Evolutionary conservation across 805 yeast genomes (phyloP).

Genomic region (Isabelozyma rhagii): DNA sequence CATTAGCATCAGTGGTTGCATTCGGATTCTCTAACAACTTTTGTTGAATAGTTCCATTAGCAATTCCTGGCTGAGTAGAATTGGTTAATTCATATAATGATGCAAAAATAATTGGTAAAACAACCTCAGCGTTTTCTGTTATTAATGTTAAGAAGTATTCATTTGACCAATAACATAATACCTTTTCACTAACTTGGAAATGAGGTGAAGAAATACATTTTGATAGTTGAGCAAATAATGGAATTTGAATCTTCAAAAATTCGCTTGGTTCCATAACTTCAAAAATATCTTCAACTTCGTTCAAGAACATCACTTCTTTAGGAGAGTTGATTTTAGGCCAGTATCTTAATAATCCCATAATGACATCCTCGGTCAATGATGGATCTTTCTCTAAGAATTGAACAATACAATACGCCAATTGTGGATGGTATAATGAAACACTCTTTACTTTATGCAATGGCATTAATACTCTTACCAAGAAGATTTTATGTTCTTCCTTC

Average conservation of each 20-base stretch:
- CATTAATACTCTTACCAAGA: constrained; percentile 77
- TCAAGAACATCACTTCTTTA: constrained; percentile 92
- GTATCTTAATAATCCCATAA: constrained; percentile 85
- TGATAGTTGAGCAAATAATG: constrained; percentile 88
- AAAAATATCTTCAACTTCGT: constrained; percentile 94
- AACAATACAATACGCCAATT: constrained; percentile 92
- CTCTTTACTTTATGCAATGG: constrained; percentile 93
- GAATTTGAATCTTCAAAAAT: constrained; percentile 87
- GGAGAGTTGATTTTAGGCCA: constrained; percentile 98
- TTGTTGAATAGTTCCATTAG: constrained; percentile 39
- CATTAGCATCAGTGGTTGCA: constrained; percentile 40
- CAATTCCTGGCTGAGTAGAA: constrained; percentile 42
- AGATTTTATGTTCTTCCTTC: constrained; percentile 94
- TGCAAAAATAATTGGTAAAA: constrained; percentile 87
- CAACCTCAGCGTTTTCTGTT: constrained; percentile 89
- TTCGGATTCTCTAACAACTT: constrained; percentile 36
- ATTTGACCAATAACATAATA: constrained; percentile 89
- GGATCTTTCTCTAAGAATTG: constrained; percentile 97
- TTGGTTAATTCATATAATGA: constrained; percentile 81
- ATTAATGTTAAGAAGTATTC: constrained; percentile 88
- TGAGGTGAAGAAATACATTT: constrained; percentile 93
- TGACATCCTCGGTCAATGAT: constrained; percentile 87
- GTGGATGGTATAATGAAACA: constrained; percentile 90
- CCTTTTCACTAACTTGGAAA: constrained; percentile 96
- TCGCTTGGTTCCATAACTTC: constrained; percentile 95